Conservation (phyloP, 805 yeast genomes). For the Crinitomyces ghanaensis region DNA sequence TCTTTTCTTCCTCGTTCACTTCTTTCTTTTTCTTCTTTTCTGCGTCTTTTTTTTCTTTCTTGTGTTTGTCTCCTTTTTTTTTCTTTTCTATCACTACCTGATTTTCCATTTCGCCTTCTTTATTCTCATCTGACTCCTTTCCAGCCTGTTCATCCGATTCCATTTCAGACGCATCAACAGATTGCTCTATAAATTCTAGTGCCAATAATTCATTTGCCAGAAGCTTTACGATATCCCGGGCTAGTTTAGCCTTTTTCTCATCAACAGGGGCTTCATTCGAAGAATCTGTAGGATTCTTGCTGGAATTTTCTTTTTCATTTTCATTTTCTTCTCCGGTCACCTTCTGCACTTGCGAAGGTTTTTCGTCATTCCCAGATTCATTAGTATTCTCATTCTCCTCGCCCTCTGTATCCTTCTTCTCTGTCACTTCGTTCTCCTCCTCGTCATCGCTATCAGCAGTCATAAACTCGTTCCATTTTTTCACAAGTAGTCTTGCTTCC, state of each 20-base stretch:
- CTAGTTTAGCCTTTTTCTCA: conserved; percentile 16
- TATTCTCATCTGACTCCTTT: conserved; percentile 5
- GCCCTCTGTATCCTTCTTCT: conserved; percentile 13
- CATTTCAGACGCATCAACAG: conserved; percentile 10
- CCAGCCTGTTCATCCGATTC: conserved; percentile 6
- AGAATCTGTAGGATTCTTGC: no score
- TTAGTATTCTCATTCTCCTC: conserved; percentile 10
- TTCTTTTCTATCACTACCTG: conserved; percentile 11
- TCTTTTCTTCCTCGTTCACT: conserved; percentile 9
- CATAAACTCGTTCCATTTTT: conserved; percentile 44
- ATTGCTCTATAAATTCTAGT: conserved; percentile 12
- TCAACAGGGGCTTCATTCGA: conserved; percentile 11
- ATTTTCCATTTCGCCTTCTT: conserved; percentile 8
- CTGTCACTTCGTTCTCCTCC: conserved; percentile 12
- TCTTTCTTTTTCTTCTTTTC: conserved; percentile 8
- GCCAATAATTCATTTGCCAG: conserved; percentile 12
- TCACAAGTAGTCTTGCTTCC: conserved; percentile 37
- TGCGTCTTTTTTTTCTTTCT: conserved; percentile 12
- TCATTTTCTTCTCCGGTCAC: conserved; percentile 7
- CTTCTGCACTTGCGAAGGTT: neutral
- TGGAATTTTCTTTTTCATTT: conserved; percentile 7
- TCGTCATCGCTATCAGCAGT: conserved; percentile 9
- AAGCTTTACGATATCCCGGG: conserved; percentile 10
- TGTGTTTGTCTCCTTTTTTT: conserved; percentile 11
- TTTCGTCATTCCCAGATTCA: conserved; percentile 1